These are phyloP conservation scores for Capsicum pubescens DNA, from an alignment of 257 asterid genomes.

Conservation along the genomic window DNA sequence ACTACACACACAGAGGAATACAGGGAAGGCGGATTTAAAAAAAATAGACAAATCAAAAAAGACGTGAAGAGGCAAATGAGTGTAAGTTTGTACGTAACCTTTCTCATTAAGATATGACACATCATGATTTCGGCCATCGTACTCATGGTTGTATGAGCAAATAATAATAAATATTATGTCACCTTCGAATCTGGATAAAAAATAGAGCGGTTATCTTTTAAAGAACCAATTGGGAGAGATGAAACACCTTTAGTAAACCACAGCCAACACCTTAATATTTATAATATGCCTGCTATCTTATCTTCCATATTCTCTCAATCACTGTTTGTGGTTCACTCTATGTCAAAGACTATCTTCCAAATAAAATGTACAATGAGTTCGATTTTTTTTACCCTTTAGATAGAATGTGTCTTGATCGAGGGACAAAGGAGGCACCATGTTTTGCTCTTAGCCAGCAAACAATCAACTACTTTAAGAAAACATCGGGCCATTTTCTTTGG, in stretches of 20 bases:
- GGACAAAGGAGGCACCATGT: constrained; percentile 18
- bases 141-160: not conserved
- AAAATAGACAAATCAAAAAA: not conserved
- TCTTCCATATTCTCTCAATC: not conserved
- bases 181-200: not conserved
- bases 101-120: not conserved
- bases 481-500: not conserved
- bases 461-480: constrained; percentile 13
- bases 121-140: not conserved
- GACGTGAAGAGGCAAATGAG: not conserved
- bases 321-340: not conserved
- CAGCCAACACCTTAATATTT: not conserved
- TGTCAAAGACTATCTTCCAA: constrained; percentile 24
- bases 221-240: not conserved
- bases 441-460: not conserved
- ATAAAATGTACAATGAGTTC: constrained; percentile 52
- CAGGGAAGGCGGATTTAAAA: too few relatives aligned
- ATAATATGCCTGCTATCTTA: not conserved
- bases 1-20: too few relatives aligned
- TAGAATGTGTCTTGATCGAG: not conserved
- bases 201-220: not conserved
- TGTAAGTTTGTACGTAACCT: not conserved
- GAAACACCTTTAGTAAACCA: not conserved
- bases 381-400: constrained; percentile 38
- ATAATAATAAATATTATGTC: not conserved